Percentiles rank a stretch among this genome's conserved stretches.
These are phyloP conservation scores for Scedosporium minutisporum DNA, from an alignment of 2,329 filamentous ascomycete species.

Conservation along the genomic window DNA sequence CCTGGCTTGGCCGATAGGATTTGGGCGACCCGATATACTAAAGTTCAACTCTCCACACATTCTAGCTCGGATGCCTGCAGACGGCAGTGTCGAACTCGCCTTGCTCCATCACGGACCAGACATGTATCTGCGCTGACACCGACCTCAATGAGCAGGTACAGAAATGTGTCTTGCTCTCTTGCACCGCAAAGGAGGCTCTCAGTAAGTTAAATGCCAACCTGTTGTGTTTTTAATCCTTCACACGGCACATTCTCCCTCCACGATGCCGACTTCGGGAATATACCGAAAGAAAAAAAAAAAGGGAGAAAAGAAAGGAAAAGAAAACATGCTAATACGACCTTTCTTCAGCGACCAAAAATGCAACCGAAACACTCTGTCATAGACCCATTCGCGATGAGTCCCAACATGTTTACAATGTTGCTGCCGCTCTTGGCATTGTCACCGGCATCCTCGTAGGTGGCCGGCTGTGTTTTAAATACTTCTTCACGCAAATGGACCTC, in stretches of 20 bases:
- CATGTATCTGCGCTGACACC: slow-evolving; percentile 22
- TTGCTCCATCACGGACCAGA: slow-evolving; percentile 17
- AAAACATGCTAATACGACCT: not conserved
- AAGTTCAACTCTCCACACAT: no score
- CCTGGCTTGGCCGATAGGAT: no score
- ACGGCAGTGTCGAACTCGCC: slow-evolving; percentile 15
- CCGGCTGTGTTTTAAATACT: slow-evolving; percentile 28
- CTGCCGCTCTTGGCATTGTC: slow-evolving; percentile 22
- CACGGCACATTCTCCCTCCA: not conserved
- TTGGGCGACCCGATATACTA: no score
- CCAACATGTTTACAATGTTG: slow-evolving; percentile 22
- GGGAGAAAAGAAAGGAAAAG: no score
- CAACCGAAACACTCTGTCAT: slow-evolving; percentile 17
- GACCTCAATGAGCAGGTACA: slow-evolving; percentile 16
- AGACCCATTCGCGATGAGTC: slow-evolving; percentile 20
- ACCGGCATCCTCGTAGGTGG: slow-evolving; percentile 30
- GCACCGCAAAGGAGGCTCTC: slow-evolving; percentile 20
- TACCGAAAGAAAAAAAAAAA: no score
- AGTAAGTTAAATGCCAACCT: slow-evolving; percentile 14
- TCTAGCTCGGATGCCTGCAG: slow-evolving; percentile 18
- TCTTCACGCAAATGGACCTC: slow-evolving; percentile 22
- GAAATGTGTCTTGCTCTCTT: slow-evolving; percentile 18
- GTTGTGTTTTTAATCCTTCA: not conserved
- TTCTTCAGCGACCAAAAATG: slow-evolving; percentile 10
- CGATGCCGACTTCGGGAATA: not conserved